Evolutionary conservation across 2,329 filamentous ascomycete genomes (phyloP).

Genomic region (Truncatella angustata): DNA sequence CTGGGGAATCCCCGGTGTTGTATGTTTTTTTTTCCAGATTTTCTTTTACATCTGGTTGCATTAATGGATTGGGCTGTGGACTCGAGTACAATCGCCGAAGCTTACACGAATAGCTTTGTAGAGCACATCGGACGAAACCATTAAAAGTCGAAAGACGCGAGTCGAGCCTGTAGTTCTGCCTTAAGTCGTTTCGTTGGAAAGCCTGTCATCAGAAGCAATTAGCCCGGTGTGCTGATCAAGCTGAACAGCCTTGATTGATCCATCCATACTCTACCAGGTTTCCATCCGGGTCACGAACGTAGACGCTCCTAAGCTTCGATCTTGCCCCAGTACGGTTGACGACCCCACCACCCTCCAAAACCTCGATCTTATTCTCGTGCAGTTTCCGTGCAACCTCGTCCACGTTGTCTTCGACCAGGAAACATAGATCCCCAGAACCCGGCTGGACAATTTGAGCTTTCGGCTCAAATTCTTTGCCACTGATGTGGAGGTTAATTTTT

Average conservation of each 20-base stretch:
- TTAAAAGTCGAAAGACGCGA: too few relatives aligned
- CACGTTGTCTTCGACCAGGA: conserved; percentile 51
- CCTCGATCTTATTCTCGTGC: conserved; percentile 41
- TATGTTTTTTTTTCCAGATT: too few relatives aligned
- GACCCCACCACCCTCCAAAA: conserved; percentile 48
- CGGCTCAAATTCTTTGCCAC: conserved; percentile 58
- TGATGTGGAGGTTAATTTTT: conserved; percentile 62
- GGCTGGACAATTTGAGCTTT: conserved; percentile 52
- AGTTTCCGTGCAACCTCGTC: conserved; percentile 42
- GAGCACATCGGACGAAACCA: too few relatives aligned
- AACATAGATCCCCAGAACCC: conserved; percentile 60
- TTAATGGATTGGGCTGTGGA: too few relatives aligned
- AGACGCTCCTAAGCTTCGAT: conserved; percentile 55
- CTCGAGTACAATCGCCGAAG: too few relatives aligned
- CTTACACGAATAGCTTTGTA: too few relatives aligned
- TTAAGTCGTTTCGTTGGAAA: conserved; percentile 10
- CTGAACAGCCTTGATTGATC: background rate
- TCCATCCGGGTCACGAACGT: conserved; percentile 60
- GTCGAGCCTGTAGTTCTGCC: too few relatives aligned
- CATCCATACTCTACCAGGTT: conserved; percentile 63
- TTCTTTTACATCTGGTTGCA: too few relatives aligned
- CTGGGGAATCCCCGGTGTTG: too few relatives aligned
- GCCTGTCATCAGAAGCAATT: background rate
- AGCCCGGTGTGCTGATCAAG: background rate
- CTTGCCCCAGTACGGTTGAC: conserved; percentile 55